Evolutionary conservation across 1,284 basidiomycete genomes (phyloP).

Genomic region (Cryptococcus sp.): DNA sequence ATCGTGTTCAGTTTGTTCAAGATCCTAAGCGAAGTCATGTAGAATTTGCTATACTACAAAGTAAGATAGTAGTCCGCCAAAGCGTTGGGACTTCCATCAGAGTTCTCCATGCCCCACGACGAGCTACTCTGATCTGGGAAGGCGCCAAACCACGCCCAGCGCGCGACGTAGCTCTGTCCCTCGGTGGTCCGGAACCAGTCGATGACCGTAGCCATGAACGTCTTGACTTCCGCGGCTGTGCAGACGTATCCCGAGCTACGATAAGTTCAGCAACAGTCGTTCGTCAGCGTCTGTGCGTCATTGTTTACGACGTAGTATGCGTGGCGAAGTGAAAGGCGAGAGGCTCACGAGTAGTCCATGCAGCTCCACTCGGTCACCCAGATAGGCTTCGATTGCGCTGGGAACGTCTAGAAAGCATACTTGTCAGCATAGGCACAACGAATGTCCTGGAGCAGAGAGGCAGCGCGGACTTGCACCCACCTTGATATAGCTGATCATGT

Average conservation of each 20-base stretch:
- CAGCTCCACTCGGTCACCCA: slow-evolving; percentile 42
- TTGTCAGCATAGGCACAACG: slow-evolving; percentile 3
- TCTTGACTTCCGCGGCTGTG: slow-evolving; percentile 22
- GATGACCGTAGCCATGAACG: slow-evolving; percentile 37
- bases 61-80: slow-evolving; percentile 30
- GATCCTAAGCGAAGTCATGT: too few relatives aligned
- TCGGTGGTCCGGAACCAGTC: slow-evolving; percentile 24
- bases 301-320: too few relatives aligned
- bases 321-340: too few relatives aligned
- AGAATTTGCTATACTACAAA: not conserved
- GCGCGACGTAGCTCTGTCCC: slow-evolving; percentile 25
- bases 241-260: slow-evolving; percentile 21
- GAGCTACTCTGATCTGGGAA: slow-evolving; percentile 23
- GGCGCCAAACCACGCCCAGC: slow-evolving; percentile 43
- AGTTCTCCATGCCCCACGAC: slow-evolving; percentile 28
- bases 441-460: slow-evolving; percentile 16
- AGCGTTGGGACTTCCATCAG: slow-evolving; percentile 29
- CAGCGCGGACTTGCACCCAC: slow-evolving; percentile 6
- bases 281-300: too few relatives aligned
- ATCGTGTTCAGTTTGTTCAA: too few relatives aligned
- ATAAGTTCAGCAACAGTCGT: too few relatives aligned
- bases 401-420: slow-evolving; percentile 8
- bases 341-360: slow-evolving; percentile 15
- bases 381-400: slow-evolving; percentile 27
- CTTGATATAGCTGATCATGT: slow-evolving; percentile 34